A percentile compares a stretch with the other conserved stretches of the same genome.
Conservation (phyloP, 176 grass and related monocot genomes). For the Cenchrus fungigraminus region DNA sequence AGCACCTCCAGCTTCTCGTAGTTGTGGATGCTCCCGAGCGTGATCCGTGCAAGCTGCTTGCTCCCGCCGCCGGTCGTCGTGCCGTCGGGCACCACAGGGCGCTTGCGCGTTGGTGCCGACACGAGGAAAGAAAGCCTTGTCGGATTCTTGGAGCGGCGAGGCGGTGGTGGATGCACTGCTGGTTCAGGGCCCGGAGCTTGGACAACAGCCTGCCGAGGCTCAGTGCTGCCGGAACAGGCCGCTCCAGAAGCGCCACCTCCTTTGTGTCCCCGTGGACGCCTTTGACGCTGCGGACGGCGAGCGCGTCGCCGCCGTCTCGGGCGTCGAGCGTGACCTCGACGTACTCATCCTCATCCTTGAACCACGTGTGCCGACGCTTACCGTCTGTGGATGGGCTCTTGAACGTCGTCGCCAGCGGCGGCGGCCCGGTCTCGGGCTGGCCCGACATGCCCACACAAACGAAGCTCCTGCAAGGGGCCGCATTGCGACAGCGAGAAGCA, state of each 20-base stretch:
- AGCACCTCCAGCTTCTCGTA: too few relatives aligned
- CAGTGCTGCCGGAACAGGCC: neutral
- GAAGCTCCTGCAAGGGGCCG: too few relatives aligned
- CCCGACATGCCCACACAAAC: slow-evolving; percentile 13
- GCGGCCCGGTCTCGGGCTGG: slow-evolving; percentile 5
- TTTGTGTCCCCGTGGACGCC: slow-evolving; percentile 32
- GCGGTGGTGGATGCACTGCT: too few relatives aligned
- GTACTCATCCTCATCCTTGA: slow-evolving; percentile 79
- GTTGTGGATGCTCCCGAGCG: too few relatives aligned
- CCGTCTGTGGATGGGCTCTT: slow-evolving; percentile 30
- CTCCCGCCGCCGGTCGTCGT: too few relatives aligned
- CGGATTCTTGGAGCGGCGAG: too few relatives aligned
- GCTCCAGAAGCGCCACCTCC: slow-evolving; percentile 43
- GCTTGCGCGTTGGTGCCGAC: too few relatives aligned
- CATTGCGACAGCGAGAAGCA: too few relatives aligned
- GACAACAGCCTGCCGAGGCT: slow-evolving; percentile 48
- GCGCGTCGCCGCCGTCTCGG: slow-evolving; percentile 4
- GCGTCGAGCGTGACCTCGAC: slow-evolving; percentile 86
- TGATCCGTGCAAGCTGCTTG: too few relatives aligned
- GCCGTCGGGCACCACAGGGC: too few relatives aligned
- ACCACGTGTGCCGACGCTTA: slow-evolving; percentile 63
- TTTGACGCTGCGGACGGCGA: slow-evolving; percentile 56
- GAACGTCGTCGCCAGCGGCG: slow-evolving; percentile 6
- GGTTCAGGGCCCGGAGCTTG: slow-evolving; percentile 60
- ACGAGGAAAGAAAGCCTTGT: too few relatives aligned